Base-by-base conservation (phyloP, 2,329 filamentous ascomycete genomes). In the Lizonia empirigonia region DNA sequence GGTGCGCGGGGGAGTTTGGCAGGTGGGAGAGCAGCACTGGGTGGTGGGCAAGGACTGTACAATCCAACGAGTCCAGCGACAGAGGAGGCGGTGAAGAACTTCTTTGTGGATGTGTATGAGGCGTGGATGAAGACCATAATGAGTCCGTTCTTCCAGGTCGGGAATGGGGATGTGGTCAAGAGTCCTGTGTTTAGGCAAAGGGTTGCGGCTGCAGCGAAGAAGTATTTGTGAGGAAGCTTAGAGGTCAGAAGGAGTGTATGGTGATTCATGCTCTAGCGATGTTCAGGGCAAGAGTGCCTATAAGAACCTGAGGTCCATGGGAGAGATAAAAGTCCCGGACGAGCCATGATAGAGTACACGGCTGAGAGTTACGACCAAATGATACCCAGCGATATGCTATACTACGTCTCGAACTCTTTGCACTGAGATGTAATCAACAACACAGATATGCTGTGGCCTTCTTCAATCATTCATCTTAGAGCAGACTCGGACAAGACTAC, bases 81-180 rank as follows among this genome's bases (percentile, higher is more conserved):
- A 5, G 94, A 99, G 76, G 94, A 99, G 77, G 93, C 94, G 4
- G 89, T 97, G 64, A 86, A 91, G 71, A 90, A 90, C 75, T 99
- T 97, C 78, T 96, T 99, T 78, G 82, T 83, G 6, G 94, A 99
- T 71, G 89, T 97, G 10, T 97, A 97, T 76, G 94, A 99, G 76
- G 91, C 87, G 62, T 99, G 93, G 87, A 85, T 96, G 59, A 99
- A 99, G 81, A 90, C 92, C 10, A 86, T 92, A 50, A 97, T 99
- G 94, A 97, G 86, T 70, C 94, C 94, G 0, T 99, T 99, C 73
- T 97, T 97, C 78, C 82, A 83, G 45, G 85, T 88, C 47, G 93
- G 96, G 59, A 89, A 89, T 81, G 87, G 90, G 63, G 88, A 89
- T 82, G 86, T 90, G 67, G 86, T 99, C 44, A 85, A 82, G 69